Evolutionary conservation across 306 rosid species (phyloP).

Genomic region (Malus asiatica): DNA sequence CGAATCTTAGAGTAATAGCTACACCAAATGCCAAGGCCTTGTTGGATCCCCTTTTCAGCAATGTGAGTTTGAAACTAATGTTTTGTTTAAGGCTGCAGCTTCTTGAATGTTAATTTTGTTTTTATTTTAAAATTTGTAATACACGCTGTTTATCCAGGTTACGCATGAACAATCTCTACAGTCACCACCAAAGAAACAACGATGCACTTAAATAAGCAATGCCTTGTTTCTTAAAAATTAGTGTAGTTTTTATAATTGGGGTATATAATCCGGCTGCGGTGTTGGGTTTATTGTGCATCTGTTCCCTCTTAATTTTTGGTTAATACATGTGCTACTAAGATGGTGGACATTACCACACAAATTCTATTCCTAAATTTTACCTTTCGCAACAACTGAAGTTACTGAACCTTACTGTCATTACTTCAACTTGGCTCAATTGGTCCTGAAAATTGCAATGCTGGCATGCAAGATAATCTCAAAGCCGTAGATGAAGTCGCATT

Average conservation of each 20-base stretch:
- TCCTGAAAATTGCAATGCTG: not conserved
- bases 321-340: not conserved
- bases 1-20: slow-evolving; percentile 56
- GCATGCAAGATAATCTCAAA: not conserved
- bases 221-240: not conserved
- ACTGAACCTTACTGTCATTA: not conserved
- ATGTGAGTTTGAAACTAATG: slow-evolving; percentile 38
- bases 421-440: not conserved
- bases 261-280: not conserved
- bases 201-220: not conserved
- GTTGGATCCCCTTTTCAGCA: slow-evolving; percentile 79
- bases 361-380: not conserved
- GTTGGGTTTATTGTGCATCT: not conserved
- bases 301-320: not conserved
- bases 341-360: not conserved
- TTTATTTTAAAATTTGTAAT: not conserved
- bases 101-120: not conserved
- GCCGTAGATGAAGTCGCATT: not conserved
- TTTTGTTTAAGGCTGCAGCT: not conserved
- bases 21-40: slow-evolving; percentile 73
- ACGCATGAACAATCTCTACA: not conserved
- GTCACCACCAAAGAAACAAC: too few relatives aligned
- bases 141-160: not conserved
- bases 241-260: not conserved
- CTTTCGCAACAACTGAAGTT: not conserved